Evolutionary conservation across 2,329 filamentous ascomycete genomes (phyloP), one percentile per base, ranked within the genome.

Genomic region (Byssochlamys sp.): DNA sequence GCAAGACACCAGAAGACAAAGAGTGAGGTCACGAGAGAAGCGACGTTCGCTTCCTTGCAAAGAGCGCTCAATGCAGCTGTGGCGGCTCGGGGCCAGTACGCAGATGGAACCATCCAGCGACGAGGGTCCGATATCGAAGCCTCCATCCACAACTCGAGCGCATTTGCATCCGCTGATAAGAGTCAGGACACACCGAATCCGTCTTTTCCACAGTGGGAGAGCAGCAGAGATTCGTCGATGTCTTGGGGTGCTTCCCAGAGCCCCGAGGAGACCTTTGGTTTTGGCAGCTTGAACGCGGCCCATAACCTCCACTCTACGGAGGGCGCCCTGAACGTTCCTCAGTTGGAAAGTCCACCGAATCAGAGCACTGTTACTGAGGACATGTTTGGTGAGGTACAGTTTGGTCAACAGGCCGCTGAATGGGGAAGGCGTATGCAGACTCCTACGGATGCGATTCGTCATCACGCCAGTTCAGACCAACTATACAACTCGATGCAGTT

Each of bases 21-120:
- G 52, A 74, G 69, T 55, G 73, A 75, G 54, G 67, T 70, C 6
- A 67, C 69, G 31, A 71, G 73, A 14, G 73, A 75, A 58, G 72
- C 73, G 48, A 75, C 72, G 14, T 75, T 75, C 62, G 72, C 71
- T 9, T 77, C 75, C n/a, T 63, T 77, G 52, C 75, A 77, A 61
- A 66, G 75, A 58, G 73, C 74, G n/a, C 66, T 77, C 53, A 72
- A 71, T 57, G 72, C 73, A 45, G 73, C 74, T 10, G 72, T 72
- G 57, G 72, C 73, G 52, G 73, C 72, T 54, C 71, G 71, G 25
- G 67, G 67, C 33, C 65, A 69, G 27, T 72, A 69, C 57, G 61
- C 55, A 11, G 58, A 63, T 57, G 28, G 62, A 63, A 52, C 61
- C 28, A 60, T 63, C 48, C 65, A 62, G 10, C 58, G 59, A 24